Base-by-base conservation (phyloP, 2,329 filamentous ascomycete species). In the Penicillium brevicompactum region DNA sequence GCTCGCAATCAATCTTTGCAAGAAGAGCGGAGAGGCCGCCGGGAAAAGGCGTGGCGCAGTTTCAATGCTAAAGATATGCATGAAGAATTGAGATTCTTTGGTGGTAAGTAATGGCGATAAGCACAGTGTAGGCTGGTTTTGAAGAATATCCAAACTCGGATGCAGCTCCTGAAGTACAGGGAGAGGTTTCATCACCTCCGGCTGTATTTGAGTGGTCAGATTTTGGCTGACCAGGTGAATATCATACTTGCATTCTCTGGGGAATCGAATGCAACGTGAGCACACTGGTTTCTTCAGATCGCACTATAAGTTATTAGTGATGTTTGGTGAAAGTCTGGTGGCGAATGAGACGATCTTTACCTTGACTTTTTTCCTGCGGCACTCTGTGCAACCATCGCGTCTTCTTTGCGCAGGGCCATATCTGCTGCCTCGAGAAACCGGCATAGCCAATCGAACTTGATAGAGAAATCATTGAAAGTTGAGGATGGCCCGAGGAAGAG, bases 331-430 rank as follows among this genome's bases (percentile, higher is more conserved):
- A 22, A 22, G 30, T 37, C 6, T 9, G 4, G 11, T 40, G 16
- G 16, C 32, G 4, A 16, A 11, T 1, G 13, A 13, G 10, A n/a
- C 48, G 27, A 27, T 7, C 8, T 18, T 46, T 60, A 67, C 65
- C 49, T 66, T 70, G 18, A 70, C 59, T 55, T 70, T 70, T 43
- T 68, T 70, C 38, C 67, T 60, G 10, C 64, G 60, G 44, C 67
- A 70, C 49, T 70, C 67, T 5, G 61, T 64, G 40, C 68, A 70
- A 44, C 68, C 68, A 57, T 68, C 67, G 30, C 63, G 60, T 77
- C 64, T 62, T 51, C 61, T 62, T 30, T 58, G 55, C 21, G 13
- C 16, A 3, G n/a, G 27, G 2, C 4, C 24, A 16, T n/a, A 3
- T 22, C 37, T 46, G 9, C 42, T 27, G 27, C 18, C 2, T 5